phyloP scores from a whole-genome alignment of 805 yeast genomes.

The Candida ulmi region DNA sequence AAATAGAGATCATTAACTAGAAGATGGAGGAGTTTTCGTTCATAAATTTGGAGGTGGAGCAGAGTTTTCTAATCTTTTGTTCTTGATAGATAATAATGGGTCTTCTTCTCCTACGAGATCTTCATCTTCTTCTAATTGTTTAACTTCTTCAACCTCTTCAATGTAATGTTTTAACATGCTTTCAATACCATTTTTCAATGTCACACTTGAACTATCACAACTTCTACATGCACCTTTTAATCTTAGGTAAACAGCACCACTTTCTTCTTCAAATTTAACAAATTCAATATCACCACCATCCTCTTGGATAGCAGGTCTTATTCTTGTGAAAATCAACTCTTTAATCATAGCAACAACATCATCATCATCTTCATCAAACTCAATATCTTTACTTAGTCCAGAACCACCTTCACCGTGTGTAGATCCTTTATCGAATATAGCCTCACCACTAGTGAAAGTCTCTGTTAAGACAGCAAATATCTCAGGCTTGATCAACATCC shows the following conservation, averaged over 20 bases:
- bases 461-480: conserved; percentile 37
- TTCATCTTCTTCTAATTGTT: conserved; percentile 40
- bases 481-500: conserved; percentile 64
- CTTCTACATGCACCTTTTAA: conserved; percentile 69
- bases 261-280: conserved; percentile 51
- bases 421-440: conserved; percentile 38
- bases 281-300: conserved; percentile 75
- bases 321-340: conserved; percentile 63
- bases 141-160: conserved; percentile 59
- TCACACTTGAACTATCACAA: conserved; percentile 62
- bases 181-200: conserved; percentile 64
- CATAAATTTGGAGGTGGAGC: conserved; percentile 18
- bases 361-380: conserved; percentile 54
- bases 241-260: conserved; percentile 53
- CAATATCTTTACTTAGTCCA: conserved; percentile 29
- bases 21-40: no score
- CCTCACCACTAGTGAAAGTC: conserved; percentile 35
- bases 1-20: background rate
- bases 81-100: conserved; percentile 12
- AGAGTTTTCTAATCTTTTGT: conserved; percentile 7
- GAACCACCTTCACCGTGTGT: background rate
- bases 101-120: conserved; percentile 10
- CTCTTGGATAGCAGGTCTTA: conserved; percentile 69
- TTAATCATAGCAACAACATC: conserved; percentile 63
- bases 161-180: conserved; percentile 66